Conservation (phyloP, 768 basidiomycete genomes). For the Coprinopsis strossmayeri region DNA sequence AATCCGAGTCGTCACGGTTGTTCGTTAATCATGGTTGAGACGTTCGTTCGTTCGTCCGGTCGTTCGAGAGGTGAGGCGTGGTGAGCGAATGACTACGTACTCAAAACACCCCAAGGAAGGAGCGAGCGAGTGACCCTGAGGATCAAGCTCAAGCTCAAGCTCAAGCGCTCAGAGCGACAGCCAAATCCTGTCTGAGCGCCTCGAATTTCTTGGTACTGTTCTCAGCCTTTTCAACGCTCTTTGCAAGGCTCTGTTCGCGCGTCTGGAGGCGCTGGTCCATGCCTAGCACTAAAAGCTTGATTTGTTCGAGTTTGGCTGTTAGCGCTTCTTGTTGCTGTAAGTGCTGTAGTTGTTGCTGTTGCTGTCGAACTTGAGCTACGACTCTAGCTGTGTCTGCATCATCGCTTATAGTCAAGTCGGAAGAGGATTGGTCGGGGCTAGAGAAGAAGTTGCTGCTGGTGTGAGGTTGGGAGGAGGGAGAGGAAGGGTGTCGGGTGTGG, state of each 20-base stretch:
- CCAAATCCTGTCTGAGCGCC: slow-evolving; percentile 31
- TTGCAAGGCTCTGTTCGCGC: slow-evolving; percentile 55
- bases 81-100: no score
- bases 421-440: slow-evolving; percentile 2
- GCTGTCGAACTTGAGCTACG: neutral
- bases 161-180: slow-evolving; percentile 12
- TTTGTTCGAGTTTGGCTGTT: slow-evolving; percentile 56
- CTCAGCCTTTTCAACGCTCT: slow-evolving; percentile 56
- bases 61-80: no score
- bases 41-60: no score
- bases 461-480: neutral
- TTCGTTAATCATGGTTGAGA: no score
- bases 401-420: neutral
- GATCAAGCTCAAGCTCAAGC: no score
- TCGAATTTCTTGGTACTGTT: slow-evolving; percentile 51
- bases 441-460: neutral
- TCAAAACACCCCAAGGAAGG: no score
- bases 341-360: neutral
- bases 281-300: slow-evolving; percentile 61
- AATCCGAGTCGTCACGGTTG: no score
- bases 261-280: slow-evolving; percentile 68
- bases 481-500: slow-evolving; percentile 2
- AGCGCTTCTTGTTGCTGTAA: slow-evolving; percentile 4
- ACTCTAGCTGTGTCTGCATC: neutral
- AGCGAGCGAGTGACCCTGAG: no score